Percentiles rank a stretch among this genome's conserved stretches.
Conservation (phyloP, 1,284 basidiomycete species). For the Sporisorium exsertum region DNA sequence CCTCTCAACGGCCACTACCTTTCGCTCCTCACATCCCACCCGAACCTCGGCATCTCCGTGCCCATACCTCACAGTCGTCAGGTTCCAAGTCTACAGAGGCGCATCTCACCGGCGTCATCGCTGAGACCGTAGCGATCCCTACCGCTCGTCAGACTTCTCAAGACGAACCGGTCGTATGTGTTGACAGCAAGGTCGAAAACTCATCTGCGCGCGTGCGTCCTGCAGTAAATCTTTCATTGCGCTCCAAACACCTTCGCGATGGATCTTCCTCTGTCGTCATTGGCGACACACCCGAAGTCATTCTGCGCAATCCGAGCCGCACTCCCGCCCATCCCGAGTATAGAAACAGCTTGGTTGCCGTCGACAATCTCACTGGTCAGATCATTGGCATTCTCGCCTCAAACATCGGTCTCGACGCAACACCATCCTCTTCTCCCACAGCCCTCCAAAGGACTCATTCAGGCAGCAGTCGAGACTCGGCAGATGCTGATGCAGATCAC, state of each 20-base stretch:
- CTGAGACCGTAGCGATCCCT: neutral
- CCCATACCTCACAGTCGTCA: neutral
- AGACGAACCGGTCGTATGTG: neutral
- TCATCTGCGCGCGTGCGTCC: neutral
- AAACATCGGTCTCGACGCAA: constrained; percentile 32
- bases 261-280: constrained; percentile 17
- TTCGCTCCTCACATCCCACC: neutral
- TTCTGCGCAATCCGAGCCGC: constrained; percentile 8
- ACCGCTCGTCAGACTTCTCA: neutral
- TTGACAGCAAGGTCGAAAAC: neutral
- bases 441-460: neutral
- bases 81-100: no score
- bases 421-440: neutral
- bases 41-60: neutral
- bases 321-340: constrained; percentile 20
- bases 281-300: constrained; percentile 14
- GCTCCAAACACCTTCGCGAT: constrained; percentile 22
- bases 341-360: constrained; percentile 54
- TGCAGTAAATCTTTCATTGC: constrained; percentile 1
- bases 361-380: constrained; percentile 58
- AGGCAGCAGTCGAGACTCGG: constrained; percentile 7
- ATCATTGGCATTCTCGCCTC: constrained; percentile 54
- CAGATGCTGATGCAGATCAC: constrained; percentile 7
- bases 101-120: neutral
- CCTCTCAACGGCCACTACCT: constrained; percentile 9